Evolutionary conservation across 1,284 basidiomycete genomes (phyloP).

Genomic region (Ceratobasidium sp.): DNA sequence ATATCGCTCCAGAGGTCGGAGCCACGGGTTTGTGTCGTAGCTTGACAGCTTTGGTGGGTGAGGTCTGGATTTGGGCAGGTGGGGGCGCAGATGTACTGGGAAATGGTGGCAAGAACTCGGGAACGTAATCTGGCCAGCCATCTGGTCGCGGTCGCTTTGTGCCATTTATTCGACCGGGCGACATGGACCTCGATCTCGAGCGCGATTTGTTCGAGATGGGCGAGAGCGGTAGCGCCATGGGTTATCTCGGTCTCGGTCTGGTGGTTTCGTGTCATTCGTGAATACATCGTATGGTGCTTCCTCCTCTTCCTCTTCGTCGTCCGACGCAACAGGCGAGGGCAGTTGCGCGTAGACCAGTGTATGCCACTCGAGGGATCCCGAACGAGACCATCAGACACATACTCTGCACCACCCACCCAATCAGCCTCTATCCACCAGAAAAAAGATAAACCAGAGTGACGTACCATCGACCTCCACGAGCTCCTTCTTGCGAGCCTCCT

Average conservation of each 20-base stretch:
- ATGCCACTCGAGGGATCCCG: constrained; percentile 59
- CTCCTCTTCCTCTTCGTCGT: constrained; percentile 45
- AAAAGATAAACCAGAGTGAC: constrained; percentile 49
- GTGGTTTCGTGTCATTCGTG: not conserved
- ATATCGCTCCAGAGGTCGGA: not conserved
- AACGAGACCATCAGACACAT: constrained; percentile 64
- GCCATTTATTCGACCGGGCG: constrained; percentile 6
- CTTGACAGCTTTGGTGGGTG: constrained; percentile 9
- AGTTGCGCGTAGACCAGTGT: constrained; percentile 38
- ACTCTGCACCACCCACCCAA: constrained; percentile 50
- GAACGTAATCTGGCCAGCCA: constrained; percentile 69
- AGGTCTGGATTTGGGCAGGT: constrained; percentile 41
- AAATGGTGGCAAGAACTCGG: constrained; percentile 70
- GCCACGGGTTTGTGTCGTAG: constrained; percentile 11
- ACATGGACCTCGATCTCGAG: constrained; percentile 43
- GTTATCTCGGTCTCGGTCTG: constrained; percentile 44
- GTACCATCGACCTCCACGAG: constrained; percentile 72
- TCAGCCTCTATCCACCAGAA: not conserved
- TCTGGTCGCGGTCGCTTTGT: constrained; percentile 62
- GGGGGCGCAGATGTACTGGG: constrained; percentile 51
- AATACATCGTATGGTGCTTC: constrained; percentile 24
- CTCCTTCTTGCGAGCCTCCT: constrained; percentile 63
- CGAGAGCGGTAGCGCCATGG: constrained; percentile 52
- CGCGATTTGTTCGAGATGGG: constrained; percentile 62
- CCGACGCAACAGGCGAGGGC: constrained; percentile 43